These are phyloP conservation scores for Botryotinia narcissicola DNA, from an alignment of 2,329 filamentous ascomycete species.

Conservation along the genomic window DNA sequence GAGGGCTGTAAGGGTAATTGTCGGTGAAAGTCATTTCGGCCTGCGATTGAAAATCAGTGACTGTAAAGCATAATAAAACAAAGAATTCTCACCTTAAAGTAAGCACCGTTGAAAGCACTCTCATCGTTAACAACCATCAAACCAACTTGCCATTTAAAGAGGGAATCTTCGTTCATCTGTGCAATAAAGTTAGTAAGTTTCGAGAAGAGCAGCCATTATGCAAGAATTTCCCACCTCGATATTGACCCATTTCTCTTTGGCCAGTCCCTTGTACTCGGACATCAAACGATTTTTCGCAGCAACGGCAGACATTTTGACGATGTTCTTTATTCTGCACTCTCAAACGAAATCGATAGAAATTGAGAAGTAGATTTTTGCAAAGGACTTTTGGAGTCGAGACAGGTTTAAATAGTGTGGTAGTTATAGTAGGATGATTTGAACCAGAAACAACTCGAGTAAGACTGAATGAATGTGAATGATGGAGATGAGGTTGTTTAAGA, in stretches of 20 bases:
- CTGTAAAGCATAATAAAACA: neutral
- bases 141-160: constrained; percentile 83
- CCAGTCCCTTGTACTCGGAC: constrained; percentile 79
- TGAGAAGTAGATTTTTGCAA: neutral
- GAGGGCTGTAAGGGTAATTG: constrained; percentile 88
- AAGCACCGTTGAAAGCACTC: constrained; percentile 87
- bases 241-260: constrained; percentile 90
- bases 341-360: neutral
- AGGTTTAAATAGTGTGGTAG: neutral
- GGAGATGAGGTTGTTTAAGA: constrained; percentile 3
- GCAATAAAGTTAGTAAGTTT: constrained; percentile 26
- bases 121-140: constrained; percentile 92
- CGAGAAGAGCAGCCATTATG: neutral
- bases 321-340: neutral
- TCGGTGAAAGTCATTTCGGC: constrained; percentile 82
- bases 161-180: constrained; percentile 67
- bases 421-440: neutral
- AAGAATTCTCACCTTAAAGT: constrained; percentile 62
- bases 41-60: constrained; percentile 39
- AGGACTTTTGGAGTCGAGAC: neutral
- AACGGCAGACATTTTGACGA: constrained; percentile 31
- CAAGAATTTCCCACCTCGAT: constrained; percentile 64
- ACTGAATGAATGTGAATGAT: neutral
- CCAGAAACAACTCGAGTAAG: neutral
- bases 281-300: constrained; percentile 78